These are phyloP conservation scores for Colletotrichum magnum DNA, from an alignment of 2,329 filamentous ascomycete species.

Conservation along the genomic window DNA sequence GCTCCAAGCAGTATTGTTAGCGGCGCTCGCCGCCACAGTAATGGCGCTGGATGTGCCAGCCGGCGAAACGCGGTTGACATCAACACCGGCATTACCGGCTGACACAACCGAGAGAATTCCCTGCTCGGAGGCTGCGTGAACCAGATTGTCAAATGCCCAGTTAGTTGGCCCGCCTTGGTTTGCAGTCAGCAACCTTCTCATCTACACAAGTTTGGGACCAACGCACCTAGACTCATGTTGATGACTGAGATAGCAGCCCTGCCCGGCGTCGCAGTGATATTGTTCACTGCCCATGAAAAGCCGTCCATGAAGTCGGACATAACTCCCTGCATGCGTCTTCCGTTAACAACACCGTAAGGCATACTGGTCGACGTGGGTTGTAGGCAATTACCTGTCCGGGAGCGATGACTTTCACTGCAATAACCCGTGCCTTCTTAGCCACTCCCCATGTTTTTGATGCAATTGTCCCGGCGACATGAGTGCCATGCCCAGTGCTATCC, in stretches of 20 bases:
- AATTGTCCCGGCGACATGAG: conserved; percentile 61
- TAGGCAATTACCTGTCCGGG: conserved; percentile 12
- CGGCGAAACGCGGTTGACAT: conserved; percentile 58
- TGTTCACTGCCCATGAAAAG: conserved; percentile 22
- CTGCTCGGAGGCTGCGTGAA: conserved; percentile 59
- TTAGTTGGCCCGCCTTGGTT: conserved; percentile 41
- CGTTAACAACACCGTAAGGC: background rate
- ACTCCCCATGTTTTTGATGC: conserved; percentile 60
- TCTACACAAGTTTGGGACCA: conserved; percentile 37
- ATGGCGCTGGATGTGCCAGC: conserved; percentile 62
- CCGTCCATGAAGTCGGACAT: conserved; percentile 29
- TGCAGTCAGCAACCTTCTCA: conserved; percentile 18
- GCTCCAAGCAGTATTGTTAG: conserved; percentile 52
- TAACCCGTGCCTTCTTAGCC: conserved; percentile 57
- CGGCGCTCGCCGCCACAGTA: conserved; percentile 65
- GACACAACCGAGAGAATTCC: conserved; percentile 68
- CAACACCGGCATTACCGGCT: conserved; percentile 62
- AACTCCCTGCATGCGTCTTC: background rate
- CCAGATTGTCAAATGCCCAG: conserved; percentile 63
- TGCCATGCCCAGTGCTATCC: conserved; percentile 60
- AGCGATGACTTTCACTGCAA: conserved; percentile 60
- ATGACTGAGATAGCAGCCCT: conserved; percentile 17
- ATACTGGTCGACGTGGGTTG: background rate
- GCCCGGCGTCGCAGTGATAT: conserved; percentile 12
- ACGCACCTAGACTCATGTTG: conserved; percentile 26